These are phyloP conservation scores for Hemileccinum impolitum DNA, from an alignment of 768 basidiomycete species.

Conservation along the genomic window DNA sequence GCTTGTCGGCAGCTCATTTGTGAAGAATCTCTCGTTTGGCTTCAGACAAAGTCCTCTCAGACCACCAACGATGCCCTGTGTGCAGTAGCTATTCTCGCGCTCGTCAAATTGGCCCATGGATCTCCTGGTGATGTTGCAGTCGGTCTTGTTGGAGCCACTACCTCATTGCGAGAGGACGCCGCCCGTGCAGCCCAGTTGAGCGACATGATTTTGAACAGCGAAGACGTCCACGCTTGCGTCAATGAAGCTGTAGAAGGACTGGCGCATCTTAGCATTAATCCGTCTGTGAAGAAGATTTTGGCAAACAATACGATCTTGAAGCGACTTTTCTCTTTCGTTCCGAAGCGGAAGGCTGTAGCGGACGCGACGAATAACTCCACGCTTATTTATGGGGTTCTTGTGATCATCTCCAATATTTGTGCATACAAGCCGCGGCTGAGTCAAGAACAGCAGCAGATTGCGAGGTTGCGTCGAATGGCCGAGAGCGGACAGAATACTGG, in stretches of 20 bases:
- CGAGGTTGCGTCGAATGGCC: constrained; percentile 77
- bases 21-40: constrained; percentile 59
- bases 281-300: constrained; percentile 59
- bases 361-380: constrained; percentile 41
- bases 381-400: constrained; percentile 72
- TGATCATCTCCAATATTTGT: constrained; percentile 73
- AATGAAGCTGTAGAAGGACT: constrained; percentile 78
- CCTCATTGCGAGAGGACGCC: constrained; percentile 32
- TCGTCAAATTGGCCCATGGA: constrained; percentile 74
- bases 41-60: constrained; percentile 55
- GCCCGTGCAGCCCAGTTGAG: constrained; percentile 56
- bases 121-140: constrained; percentile 39
- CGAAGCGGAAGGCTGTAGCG: constrained; percentile 40
- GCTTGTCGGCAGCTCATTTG: constrained; percentile 60
- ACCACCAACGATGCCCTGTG: constrained; percentile 45
- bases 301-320: constrained; percentile 57
- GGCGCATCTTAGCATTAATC: constrained; percentile 72
- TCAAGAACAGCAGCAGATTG: constrained; percentile 80
- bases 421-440: constrained; percentile 66
- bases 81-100: constrained; percentile 65
- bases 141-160: constrained; percentile 13
- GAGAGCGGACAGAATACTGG: constrained; percentile 37
- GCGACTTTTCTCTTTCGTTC: constrained; percentile 53
- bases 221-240: constrained; percentile 39
- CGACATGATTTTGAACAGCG: constrained; percentile 43